Evolutionary conservation across 1,284 basidiomycete genomes (phyloP), one percentile per base, ranked within the genome.

Genomic region (Phellopilus nigrolimitatus): DNA sequence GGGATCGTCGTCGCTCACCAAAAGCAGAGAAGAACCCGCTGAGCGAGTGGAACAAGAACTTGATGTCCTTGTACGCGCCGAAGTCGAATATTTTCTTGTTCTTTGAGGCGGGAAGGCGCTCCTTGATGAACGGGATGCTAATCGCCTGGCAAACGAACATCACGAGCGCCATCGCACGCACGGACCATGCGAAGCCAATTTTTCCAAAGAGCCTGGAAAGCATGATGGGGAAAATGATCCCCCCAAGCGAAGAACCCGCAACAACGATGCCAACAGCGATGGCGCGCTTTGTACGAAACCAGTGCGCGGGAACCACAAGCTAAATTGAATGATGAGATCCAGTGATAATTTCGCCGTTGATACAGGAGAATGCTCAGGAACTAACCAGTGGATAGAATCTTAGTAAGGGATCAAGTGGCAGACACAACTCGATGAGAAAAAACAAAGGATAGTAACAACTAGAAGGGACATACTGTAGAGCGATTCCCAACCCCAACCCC

Each of bases 141-240:
- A 52, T 49, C 15, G 46, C 44, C 49, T 56, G 54, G 1, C 39
- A 15, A 2, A 42, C 49, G 17, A 56, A 52, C 45, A 52, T 47
- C 37, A 56, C 21, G 1, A 56, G 46, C 21, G 49, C 54, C 54
- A 56, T 56, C 7, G 50, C 50, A 6, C 54, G 44, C 4, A 76
- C 71, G 22, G 72, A 72, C 47, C 68, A 68, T 36, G 66, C 69
- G 57, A 77, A 78, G 6, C 54, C 60, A 2, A 64, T 61, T 41
- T 62, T 41, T 51, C 70, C 63, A 56, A 76, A 72, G 37, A 72
- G 67, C 34, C 64, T 60, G 56, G 78, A 76, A 12, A 79, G 70
- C 68, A 78, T 73, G 54, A 79, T 73, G 2, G 76, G 73, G 52
- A 76, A 73, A 24, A 78, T 55, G 34, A 73, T 66, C 3, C 73